These are phyloP conservation scores for Piedraia hortae DNA, from an alignment of 2,329 filamentous ascomycete species.

Conservation along the genomic window DNA sequence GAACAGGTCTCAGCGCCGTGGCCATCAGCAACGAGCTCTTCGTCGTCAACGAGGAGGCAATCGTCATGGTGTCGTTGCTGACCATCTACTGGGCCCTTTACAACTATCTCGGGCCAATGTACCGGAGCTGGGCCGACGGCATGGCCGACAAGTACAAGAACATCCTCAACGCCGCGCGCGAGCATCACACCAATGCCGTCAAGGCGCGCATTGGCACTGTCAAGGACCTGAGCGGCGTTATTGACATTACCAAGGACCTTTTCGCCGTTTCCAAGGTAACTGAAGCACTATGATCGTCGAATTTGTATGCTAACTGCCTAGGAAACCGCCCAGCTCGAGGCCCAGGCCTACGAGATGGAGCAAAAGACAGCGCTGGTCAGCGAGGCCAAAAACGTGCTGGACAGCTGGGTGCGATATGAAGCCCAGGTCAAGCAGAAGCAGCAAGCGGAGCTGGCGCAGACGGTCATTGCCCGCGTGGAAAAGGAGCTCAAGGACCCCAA, in stretches of 20 bases:
- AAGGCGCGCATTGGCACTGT: conserved; percentile 85
- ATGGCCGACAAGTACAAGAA: conserved; percentile 82
- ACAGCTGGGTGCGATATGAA: conserved; percentile 98
- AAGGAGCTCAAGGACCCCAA: conserved; percentile 98
- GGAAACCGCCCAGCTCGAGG: conserved; percentile 94
- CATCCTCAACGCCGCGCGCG: conserved; percentile 80
- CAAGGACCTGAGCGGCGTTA: conserved; percentile 75
- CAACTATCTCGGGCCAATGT: conserved; percentile 79
- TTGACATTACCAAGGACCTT: conserved; percentile 87
- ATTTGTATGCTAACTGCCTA: conserved; percentile 13
- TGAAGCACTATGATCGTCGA: conserved; percentile 2
- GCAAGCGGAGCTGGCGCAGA: conserved; percentile 82
- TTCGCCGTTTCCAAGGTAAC: conserved; percentile 93
- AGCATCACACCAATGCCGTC: conserved; percentile 86
- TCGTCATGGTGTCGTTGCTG: conserved; percentile 76
- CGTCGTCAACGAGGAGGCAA: conserved; percentile 95
- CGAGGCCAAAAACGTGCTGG: conserved; percentile 85
- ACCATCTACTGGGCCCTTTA: conserved; percentile 79
- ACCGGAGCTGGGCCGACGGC: conserved; percentile 70
- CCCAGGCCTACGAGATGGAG: conserved; percentile 88
- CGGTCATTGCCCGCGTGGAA: conserved; percentile 85
- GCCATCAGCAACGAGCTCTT: conserved; percentile 99
- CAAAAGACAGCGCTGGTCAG: conserved; percentile 75
- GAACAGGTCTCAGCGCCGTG: conserved; percentile 70
- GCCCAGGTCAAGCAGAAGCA: conserved; percentile 95